Evolutionary conservation across 2,329 filamentous ascomycete genomes (phyloP).

Genomic region (Penicillium sp.): DNA sequence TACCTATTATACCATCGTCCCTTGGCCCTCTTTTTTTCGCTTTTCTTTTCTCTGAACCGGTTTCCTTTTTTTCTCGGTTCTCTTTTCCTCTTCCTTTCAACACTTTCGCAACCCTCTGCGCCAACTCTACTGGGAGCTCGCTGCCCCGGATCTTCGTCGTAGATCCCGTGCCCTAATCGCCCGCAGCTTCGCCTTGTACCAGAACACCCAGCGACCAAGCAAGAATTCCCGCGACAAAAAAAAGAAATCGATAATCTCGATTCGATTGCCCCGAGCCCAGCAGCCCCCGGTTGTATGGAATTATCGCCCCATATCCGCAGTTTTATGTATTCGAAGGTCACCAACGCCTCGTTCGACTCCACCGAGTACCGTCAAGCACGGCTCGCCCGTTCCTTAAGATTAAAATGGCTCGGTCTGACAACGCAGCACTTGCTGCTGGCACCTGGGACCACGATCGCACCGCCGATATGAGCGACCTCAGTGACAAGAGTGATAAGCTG

Average conservation of each 20-base stretch:
- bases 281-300: not conserved
- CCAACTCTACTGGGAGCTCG: not conserved
- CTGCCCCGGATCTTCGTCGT: conserved; percentile 3
- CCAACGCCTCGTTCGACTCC: conserved; percentile 24
- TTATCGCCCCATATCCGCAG: not conserved
- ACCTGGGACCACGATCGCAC: conserved; percentile 19
- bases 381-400: conserved; percentile 33
- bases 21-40: not conserved
- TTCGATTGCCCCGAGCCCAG: too few relatives aligned
- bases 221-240: not conserved
- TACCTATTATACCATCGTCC: not conserved
- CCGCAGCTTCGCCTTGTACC: not conserved
- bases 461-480: conserved; percentile 12
- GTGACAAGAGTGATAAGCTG: conserved; percentile 15
- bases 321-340: conserved; percentile 38
- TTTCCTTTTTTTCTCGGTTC: conserved; percentile 6
- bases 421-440: conserved; percentile 17
- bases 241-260: not conserved
- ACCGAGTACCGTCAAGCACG: conserved; percentile 34
- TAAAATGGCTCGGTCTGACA: conserved; percentile 38
- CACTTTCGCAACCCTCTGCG: conserved; percentile 2
- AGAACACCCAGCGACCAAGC: not conserved
- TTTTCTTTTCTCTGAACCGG: not conserved
- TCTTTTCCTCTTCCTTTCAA: conserved; percentile 6
- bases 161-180: conserved; percentile 6